A percentile compares a stretch with the other conserved stretches of the same genome.
phyloP scores from a whole-genome alignment of 1,139 yeast genomes.

The Kodamaea sp. region DNA sequence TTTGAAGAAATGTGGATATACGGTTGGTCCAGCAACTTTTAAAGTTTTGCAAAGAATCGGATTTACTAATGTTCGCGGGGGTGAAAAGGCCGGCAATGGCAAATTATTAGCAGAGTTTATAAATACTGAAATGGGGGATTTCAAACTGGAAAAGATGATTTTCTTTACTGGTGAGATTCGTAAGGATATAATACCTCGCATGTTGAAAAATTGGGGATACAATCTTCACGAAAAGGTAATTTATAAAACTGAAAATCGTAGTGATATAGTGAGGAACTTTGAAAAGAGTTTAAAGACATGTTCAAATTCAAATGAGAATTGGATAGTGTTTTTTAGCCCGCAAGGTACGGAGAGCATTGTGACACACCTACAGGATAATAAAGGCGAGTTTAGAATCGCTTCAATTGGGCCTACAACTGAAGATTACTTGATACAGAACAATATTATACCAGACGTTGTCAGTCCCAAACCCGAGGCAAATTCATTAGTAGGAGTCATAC shows the following conservation, averaged over 20 bases:
- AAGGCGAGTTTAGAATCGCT: slow-evolving; percentile 49
- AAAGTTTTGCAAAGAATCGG: slow-evolving; percentile 59
- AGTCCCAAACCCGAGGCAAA: slow-evolving; percentile 72
- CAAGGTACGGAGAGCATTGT: slow-evolving; percentile 75
- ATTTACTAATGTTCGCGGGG: slow-evolving; percentile 68
- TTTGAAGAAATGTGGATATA: slow-evolving; percentile 57
- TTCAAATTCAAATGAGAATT: slow-evolving; percentile 24
- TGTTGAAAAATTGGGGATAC: slow-evolving; percentile 40
- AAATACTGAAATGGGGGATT: slow-evolving; percentile 31
- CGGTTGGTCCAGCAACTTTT: slow-evolving; percentile 91
- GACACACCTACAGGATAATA: slow-evolving; percentile 31
- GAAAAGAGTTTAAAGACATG: slow-evolving; percentile 13
- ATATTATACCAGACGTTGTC: slow-evolving; percentile 50
- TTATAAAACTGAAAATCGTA: slow-evolving; percentile 59
- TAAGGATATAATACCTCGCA: slow-evolving; percentile 74
- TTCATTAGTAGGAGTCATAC: slow-evolving; percentile 44
- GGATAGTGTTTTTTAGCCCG: slow-evolving; percentile 89
- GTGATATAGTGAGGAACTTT: slow-evolving; percentile 45
- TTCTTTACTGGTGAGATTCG: slow-evolving; percentile 87
- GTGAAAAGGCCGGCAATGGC: slow-evolving; percentile 79
- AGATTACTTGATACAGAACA: slow-evolving; percentile 40
- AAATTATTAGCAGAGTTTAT: slow-evolving; percentile 63
- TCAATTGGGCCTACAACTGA: slow-evolving; percentile 94
- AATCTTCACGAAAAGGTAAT: slow-evolving; percentile 61
- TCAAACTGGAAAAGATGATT: slow-evolving; percentile 36